Conservation (phyloP, 2,329 filamentous ascomycete species). For the Mycosphaerella sp. region DNA sequence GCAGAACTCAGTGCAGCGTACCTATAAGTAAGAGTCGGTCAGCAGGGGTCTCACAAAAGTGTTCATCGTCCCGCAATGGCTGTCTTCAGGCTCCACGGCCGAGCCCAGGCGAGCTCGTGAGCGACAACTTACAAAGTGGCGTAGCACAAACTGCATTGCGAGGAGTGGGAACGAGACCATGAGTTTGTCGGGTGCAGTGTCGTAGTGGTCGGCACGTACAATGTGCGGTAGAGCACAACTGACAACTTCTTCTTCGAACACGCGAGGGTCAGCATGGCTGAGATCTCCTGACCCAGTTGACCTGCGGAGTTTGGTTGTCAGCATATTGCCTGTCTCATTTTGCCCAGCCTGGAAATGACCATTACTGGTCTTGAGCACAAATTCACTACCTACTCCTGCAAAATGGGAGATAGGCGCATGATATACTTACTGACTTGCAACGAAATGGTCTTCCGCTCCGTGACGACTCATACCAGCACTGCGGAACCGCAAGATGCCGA, state of each 20-base stretch:
- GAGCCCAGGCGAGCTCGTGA: too few relatives aligned
- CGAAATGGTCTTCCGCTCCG: slow-evolving; percentile 49
- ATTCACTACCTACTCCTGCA: too few relatives aligned
- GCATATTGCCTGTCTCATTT: too few relatives aligned
- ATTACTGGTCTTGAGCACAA: too few relatives aligned
- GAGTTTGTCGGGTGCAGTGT: not conserved
- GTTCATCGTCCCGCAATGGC: too few relatives aligned
- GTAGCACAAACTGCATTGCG: slow-evolving; percentile 68
- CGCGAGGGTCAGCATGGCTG: slow-evolving; percentile 35
- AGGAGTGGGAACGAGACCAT: slow-evolving; percentile 50
- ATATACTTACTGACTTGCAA: slow-evolving; percentile 38
- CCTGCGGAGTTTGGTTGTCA: too few relatives aligned
- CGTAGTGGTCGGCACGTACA: slow-evolving; percentile 48
- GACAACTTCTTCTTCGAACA: slow-evolving; percentile 32
- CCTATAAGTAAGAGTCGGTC: too few relatives aligned
- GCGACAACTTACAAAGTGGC: slow-evolving; percentile 52
- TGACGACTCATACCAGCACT: slow-evolving; percentile 57
- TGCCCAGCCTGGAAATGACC: too few relatives aligned
- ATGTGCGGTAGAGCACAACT: slow-evolving; percentile 40
- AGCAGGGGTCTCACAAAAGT: too few relatives aligned
- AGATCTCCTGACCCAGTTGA: slow-evolving; percentile 24
- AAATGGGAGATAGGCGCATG: not conserved
- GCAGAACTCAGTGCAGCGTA: slow-evolving; percentile 79
- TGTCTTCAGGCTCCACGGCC: too few relatives aligned
- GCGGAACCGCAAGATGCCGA: slow-evolving; percentile 57